A percentile compares a stretch with the other conserved stretches of the same genome.
phyloP scores from a whole-genome alignment of 257 asterid genomes.

The Forsythia viridissima region DNA sequence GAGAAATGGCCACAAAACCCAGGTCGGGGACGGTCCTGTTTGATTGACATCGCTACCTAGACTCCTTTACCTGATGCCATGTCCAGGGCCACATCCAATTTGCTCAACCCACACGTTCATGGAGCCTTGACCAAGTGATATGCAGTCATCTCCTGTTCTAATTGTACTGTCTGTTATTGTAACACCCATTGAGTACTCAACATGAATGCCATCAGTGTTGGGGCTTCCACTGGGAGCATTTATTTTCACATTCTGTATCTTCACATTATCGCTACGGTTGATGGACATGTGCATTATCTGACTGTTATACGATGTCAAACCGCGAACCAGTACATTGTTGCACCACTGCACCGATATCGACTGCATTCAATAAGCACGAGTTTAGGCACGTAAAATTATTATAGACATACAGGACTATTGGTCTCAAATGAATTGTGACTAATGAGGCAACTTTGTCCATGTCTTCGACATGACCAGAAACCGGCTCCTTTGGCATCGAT shows the following conservation, averaged over 20 bases:
- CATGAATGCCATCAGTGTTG: constrained; percentile 73
- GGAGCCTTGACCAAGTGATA: constrained; percentile 68
- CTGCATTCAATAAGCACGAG: constrained; percentile 36
- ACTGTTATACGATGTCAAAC: constrained; percentile 50
- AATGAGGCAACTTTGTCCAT: constrained; percentile 40
- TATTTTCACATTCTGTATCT: constrained; percentile 43
- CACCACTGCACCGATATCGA: constrained; percentile 60
- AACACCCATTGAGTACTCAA: constrained; percentile 45
- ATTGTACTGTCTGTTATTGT: constrained; percentile 42
- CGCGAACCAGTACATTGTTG: constrained; percentile 46
- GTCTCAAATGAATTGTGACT: not conserved
- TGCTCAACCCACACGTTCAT: constrained; percentile 55
- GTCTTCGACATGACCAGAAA: constrained; percentile 60
- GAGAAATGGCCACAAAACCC: no score
- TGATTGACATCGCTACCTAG: not conserved
- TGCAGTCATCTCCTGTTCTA: constrained; percentile 72
- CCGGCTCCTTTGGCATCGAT: constrained; percentile 64
- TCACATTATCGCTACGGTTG: constrained; percentile 41
- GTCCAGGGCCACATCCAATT: constrained; percentile 81
- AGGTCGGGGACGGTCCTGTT: not conserved
- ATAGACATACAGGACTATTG: not conserved
- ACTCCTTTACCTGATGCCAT: constrained; percentile 63
- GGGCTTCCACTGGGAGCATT: constrained; percentile 73
- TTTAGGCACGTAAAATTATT: not conserved
- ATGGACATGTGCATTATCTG: constrained; percentile 56